These are phyloP conservation scores for Aureobasidium uvarum DNA, from an alignment of 2,329 filamentous ascomycete genomes.

Conservation along the genomic window DNA sequence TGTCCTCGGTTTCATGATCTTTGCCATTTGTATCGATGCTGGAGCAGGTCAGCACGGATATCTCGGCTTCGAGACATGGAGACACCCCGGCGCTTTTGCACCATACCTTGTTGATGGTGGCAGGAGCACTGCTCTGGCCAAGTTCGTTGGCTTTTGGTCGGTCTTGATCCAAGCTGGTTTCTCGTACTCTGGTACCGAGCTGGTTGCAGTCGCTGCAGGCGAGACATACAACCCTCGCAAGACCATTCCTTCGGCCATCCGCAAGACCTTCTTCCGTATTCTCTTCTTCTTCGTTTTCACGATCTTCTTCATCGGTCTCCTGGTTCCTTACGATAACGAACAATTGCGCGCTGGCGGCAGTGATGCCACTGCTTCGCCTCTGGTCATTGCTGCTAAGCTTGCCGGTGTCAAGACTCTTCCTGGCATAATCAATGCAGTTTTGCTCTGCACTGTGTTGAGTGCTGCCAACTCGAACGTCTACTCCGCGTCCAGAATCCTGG, in stretches of 20 bases:
- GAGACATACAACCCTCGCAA: slow-evolving; percentile 51
- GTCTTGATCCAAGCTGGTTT: slow-evolving; percentile 59
- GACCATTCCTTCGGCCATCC: slow-evolving; percentile 41
- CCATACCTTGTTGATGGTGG: slow-evolving; percentile 35
- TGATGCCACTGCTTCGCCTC: slow-evolving; percentile 55
- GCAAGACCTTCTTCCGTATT: slow-evolving; percentile 41
- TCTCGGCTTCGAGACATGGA: slow-evolving; percentile 57
- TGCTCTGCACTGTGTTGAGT: slow-evolving; percentile 64
- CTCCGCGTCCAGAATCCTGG: slow-evolving; percentile 66
- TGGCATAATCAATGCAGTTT: slow-evolving; percentile 63
- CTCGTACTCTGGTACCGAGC: slow-evolving; percentile 56
- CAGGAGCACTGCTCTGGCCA: slow-evolving; percentile 33
- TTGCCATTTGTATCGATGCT: slow-evolving; percentile 45
- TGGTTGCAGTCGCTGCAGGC: slow-evolving; percentile 54
- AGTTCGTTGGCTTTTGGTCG: slow-evolving; percentile 52
- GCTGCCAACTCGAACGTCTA: slow-evolving; percentile 48
- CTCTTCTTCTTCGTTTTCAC: slow-evolving; percentile 41
- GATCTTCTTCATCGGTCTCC: slow-evolving; percentile 39
- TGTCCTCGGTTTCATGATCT: slow-evolving; percentile 47
- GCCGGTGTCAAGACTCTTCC: slow-evolving; percentile 62
- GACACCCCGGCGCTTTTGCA: slow-evolving; percentile 45
- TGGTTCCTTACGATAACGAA: slow-evolving; percentile 39
- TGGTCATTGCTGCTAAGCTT: slow-evolving; percentile 63
- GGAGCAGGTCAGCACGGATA: slow-evolving; percentile 53
- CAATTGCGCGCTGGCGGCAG: slow-evolving; percentile 38